Evolutionary conservation across 1,139 yeast genomes (phyloP), one percentile per base, ranked within the genome.

Genomic region (Pichia sp.): DNA sequence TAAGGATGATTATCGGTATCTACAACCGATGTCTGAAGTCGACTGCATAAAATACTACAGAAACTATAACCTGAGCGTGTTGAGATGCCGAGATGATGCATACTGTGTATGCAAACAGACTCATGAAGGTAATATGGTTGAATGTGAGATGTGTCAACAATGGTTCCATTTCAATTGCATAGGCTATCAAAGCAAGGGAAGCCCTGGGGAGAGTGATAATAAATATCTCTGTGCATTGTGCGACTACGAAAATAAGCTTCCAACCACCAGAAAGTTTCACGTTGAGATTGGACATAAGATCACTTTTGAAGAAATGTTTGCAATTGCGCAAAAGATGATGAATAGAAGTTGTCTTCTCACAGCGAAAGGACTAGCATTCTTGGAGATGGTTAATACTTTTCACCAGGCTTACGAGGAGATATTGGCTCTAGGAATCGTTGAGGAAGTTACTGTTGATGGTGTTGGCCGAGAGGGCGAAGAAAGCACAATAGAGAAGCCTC

Each of bases 121-220:
- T 17, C 51, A 49, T 34, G 94, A 83, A 50, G 91, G 87, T 2
- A 52, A 60, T 30, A 83, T 85, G 94, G 72, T 83, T 33, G 85
- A 78, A 48, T 86, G 95, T 59, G 93, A 81, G 44, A 57, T 56
- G 21, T 85, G 95, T 56, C 69, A 73, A 35, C 94, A 84, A 52
- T 82, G 93, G 93, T 85, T 75, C 53, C 94, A 85, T 53, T 71
- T 72, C 34, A 64, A 63, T 24, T 86, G 95, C 58, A 64, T 85
- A 28, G 69, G 69, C 39, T 52, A 61, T 48, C 66, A 56, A 34
- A 59, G 53, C 40, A 58, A 52, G 45, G 50, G 48, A 48, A 62
- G 45, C 27, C 51, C 46, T 3, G 63, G 65, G 20, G 37, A 23
- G 3, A 25, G 22, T 19, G 16, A 12, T 11, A 27, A 29, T 26